Evolutionary conservation across 176 grass and related monocot species (phyloP).

Genomic region (Hyparrhenia diplandra): DNA sequence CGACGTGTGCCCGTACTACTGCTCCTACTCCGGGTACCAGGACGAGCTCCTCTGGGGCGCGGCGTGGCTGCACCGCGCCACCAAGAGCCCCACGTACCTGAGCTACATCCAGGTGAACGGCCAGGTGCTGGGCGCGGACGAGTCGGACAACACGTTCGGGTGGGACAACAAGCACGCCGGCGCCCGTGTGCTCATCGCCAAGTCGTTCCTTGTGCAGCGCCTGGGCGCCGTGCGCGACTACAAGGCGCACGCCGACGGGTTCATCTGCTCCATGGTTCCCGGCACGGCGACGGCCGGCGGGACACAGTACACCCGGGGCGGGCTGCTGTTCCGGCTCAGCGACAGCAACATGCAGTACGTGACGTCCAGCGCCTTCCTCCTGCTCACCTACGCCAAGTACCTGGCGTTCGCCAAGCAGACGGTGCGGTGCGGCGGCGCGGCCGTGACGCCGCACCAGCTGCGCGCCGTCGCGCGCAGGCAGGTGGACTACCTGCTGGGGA

Average conservation of each 20-base stretch:
- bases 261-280: constrained; percentile 87
- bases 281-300: constrained; percentile 47
- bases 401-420: constrained; percentile 59
- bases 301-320: constrained; percentile 64
- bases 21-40: constrained; percentile 97
- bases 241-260: constrained; percentile 83
- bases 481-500: constrained; percentile 85
- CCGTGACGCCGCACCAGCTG: constrained; percentile 69
- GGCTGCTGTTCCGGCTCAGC: constrained; percentile 74
- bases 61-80: constrained; percentile 87
- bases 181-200: too few relatives aligned
- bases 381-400: constrained; percentile 97
- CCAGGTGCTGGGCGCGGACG: too few relatives aligned
- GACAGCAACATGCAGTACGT: constrained; percentile 99
- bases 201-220: constrained; percentile 84
- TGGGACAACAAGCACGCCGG: too few relatives aligned
- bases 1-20: constrained; percentile 88
- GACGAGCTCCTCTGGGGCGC: constrained; percentile 92
- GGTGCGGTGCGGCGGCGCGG: constrained; percentile 58
- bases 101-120: too few relatives aligned
- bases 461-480: constrained; percentile 63
- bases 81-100: too few relatives aligned
- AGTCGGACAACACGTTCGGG: too few relatives aligned
- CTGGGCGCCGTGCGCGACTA: constrained; percentile 60
- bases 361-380: constrained; percentile 84